Evolutionary conservation across 1,284 basidiomycete species (phyloP), one percentile per base, ranked within the genome.

Genomic region (Pseudozyma sp.): DNA sequence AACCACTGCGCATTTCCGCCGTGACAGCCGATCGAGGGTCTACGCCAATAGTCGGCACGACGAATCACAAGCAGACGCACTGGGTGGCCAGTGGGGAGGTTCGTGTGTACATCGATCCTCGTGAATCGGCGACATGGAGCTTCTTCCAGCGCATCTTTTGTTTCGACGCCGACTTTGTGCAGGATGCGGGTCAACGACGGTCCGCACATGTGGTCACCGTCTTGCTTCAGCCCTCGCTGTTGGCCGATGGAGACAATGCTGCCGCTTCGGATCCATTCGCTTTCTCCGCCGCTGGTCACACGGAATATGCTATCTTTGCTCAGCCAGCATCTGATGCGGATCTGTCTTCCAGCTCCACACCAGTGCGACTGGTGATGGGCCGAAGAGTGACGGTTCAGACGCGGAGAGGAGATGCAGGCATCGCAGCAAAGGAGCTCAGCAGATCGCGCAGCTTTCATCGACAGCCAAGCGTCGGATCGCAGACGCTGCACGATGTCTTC

Each of bases 101-200:
- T 10, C 58, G 65, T 11, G 60, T 73, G 19, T 76, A 73, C 39
- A 65, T 81, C 40, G 78, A 81, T 45, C 74, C 76, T 8, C 31
- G 56, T 3, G 61, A 68, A 48, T 59, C 34, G 9, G 63, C 65
- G 5, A 82, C 81, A 1, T 49, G 65, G 37, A 68, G 74, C 33
- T 82, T 67, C 60, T 80, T 83, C 39, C 75, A 78, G 47, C 68
- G 75, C 7, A 31, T 75, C 14, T 81, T 82, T 51, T 77, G 81
- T 59, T 58, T 58, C 24, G 68, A 75, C 31, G 62, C 55, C 19
- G 62, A 65, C 58, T 66, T 76, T 33, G 55, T 75, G 8, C 34
- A 56, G 35, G 67, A 69, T 24, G 45, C 58, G 9, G 60, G 53
- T 7, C 42, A n/a, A 5, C 17, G 54, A 37, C 37, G 62, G 7